Evolutionary conservation across 768 basidiomycete genomes (phyloP).

Genomic region (Candolleomyces aberdarensis): DNA sequence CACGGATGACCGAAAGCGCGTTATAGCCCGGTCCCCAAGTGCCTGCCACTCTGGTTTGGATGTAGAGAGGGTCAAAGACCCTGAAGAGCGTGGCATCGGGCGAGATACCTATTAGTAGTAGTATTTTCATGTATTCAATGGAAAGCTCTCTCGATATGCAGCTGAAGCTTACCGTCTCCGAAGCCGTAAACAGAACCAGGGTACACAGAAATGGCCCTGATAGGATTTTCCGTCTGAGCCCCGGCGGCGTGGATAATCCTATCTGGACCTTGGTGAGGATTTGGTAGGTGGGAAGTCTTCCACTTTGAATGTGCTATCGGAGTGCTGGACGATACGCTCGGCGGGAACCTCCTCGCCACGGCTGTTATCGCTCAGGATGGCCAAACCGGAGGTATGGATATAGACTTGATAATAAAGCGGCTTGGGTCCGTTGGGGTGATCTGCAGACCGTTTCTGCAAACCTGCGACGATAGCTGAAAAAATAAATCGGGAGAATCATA

Average conservation of each 20-base stretch:
- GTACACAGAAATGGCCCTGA: slow-evolving; percentile 42
- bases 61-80: slow-evolving; percentile 13
- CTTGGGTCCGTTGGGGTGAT: slow-evolving; percentile 21
- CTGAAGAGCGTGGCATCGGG: not conserved
- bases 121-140: not conserved
- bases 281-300: slow-evolving; percentile 21
- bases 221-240: slow-evolving; percentile 32
- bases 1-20: slow-evolving; percentile 34
- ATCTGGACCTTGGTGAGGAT: slow-evolving; percentile 21
- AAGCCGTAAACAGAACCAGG: slow-evolving; percentile 43
- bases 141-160: not conserved
- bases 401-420: too few relatives aligned
- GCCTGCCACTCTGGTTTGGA: slow-evolving; percentile 31
- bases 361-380: slow-evolving; percentile 37
- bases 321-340: slow-evolving; percentile 27
- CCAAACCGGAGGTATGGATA: slow-evolving; percentile 42
- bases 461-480: not conserved
- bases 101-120: not conserved
- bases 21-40: slow-evolving; percentile 42
- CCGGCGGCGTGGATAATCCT: slow-evolving; percentile 37
- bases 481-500: too few relatives aligned
- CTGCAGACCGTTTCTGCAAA: not conserved
- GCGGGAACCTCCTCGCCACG: slow-evolving; percentile 33
- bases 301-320: slow-evolving; percentile 34
- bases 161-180: slow-evolving; percentile 28